Conservation (phyloP, 352 stramenopile genomes). For the Nothophytophthora sp. region DNA sequence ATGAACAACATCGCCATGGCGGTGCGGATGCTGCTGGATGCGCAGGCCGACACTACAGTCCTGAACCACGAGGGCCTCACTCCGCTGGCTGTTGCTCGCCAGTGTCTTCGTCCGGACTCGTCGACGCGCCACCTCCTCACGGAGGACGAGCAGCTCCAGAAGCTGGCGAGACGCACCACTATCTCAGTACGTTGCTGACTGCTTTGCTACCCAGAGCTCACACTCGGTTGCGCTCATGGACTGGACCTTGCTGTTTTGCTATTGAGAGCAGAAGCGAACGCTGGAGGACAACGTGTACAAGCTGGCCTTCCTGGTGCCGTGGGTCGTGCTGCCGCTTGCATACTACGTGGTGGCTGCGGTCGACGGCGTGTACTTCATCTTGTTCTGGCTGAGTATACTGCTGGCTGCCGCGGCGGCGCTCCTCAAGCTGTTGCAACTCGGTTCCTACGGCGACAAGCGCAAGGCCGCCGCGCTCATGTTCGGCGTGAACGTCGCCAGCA, state of each 20-base stretch:
- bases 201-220: too few relatives aligned
- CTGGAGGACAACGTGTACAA: constrained; percentile 74
- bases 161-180: constrained; percentile 35
- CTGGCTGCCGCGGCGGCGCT: constrained; percentile 32
- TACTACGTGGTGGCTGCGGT: constrained; percentile 41
- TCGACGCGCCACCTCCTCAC: constrained; percentile 44
- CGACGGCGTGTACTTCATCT: constrained; percentile 35
- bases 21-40: constrained; percentile 73
- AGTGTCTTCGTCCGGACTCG: constrained; percentile 37
- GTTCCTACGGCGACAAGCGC: constrained; percentile 72
- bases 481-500: constrained; percentile 73
- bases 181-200: constrained; percentile 30
- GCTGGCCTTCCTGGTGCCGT: constrained; percentile 74
- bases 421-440: constrained; percentile 57
- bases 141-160: constrained; percentile 58
- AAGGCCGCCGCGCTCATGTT: constrained; percentile 77
- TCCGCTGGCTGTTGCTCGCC: constrained; percentile 42
- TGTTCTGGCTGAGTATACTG: constrained; percentile 36
- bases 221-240: too few relatives aligned
- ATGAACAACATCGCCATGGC: constrained; percentile 61
- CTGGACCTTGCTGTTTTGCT: too few relatives aligned
- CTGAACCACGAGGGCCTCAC: constrained; percentile 50
- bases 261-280: constrained; percentile 61
- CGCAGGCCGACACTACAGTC: constrained; percentile 41
- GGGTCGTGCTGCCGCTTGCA: constrained; percentile 50